These are phyloP conservation scores for Amauroascus niger DNA, from an alignment of 2,329 filamentous ascomycete species.

Conservation along the genomic window DNA sequence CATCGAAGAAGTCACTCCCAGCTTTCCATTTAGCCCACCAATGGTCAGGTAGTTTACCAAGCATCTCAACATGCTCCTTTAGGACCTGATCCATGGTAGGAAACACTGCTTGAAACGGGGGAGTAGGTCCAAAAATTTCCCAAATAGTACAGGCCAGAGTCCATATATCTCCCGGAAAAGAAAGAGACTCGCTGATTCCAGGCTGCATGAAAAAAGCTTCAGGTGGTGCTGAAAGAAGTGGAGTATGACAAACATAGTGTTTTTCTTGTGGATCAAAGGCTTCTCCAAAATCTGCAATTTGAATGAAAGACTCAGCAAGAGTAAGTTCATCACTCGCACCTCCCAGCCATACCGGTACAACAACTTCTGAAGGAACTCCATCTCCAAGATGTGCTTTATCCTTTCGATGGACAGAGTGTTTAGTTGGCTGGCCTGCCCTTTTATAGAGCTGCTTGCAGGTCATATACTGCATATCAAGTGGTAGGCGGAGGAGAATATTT, in stretches of 20 bases:
- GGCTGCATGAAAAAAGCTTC: constrained; percentile 11
- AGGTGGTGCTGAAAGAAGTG: constrained; percentile 16
- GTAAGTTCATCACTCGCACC: constrained; percentile 20
- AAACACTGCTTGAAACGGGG: constrained; percentile 21
- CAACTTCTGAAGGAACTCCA: constrained; percentile 19
- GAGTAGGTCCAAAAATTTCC: constrained; percentile 24
- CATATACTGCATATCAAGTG: constrained; percentile 18
- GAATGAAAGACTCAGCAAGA: constrained; percentile 20
- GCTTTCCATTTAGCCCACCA: constrained; percentile 15
- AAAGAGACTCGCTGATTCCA: constrained; percentile 17
- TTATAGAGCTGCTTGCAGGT: constrained; percentile 20
- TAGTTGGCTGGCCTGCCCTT: constrained; percentile 19
- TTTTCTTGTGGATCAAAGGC: constrained; percentile 1
- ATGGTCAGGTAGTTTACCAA: constrained; percentile 21
- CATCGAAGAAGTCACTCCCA: constrained; percentile 14
- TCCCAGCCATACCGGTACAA: constrained; percentile 22
- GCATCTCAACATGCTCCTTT: constrained; percentile 23
- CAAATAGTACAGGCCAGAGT: constrained; percentile 31
- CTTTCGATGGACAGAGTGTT: constrained; percentile 18
- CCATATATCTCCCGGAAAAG: constrained; percentile 30
- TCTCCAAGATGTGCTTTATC: constrained; percentile 18
- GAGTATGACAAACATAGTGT: constrained; percentile 17
- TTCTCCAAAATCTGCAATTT: constrained; percentile 24
- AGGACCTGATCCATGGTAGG: constrained; percentile 19
- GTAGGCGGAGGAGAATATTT: constrained; percentile 22